phyloP scores from a whole-genome alignment of 2,329 filamentous ascomycete genomes.

The Teratosphaeria epicoccoides region DNA sequence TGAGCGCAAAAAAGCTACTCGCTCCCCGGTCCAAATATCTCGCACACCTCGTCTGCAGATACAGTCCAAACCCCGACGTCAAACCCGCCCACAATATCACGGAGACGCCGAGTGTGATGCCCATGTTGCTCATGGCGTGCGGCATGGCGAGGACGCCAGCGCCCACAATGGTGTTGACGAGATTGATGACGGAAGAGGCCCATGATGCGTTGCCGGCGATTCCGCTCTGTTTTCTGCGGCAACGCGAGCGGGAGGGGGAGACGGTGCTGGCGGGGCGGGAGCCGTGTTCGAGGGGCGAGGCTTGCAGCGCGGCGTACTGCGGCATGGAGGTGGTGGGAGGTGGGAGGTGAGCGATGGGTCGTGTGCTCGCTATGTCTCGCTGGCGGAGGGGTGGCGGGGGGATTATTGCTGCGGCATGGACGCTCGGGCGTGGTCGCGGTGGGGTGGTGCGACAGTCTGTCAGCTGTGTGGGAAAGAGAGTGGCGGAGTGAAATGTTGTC shows the following conservation, averaged over 20 bases:
- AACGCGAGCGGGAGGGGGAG: slow-evolving; percentile 38
- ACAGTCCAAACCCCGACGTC: slow-evolving; percentile 84
- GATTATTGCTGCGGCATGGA: not conserved
- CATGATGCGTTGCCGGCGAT: slow-evolving; percentile 68
- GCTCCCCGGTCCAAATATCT: slow-evolving; percentile 82
- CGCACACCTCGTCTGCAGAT: slow-evolving; percentile 86
- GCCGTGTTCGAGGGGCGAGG: slow-evolving; percentile 27
- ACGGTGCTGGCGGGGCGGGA: slow-evolving; percentile 28
- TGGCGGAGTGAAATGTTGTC: too few species aligned
- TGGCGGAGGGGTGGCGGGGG: not conserved
- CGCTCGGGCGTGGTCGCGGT: not conserved
- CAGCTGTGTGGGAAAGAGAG: too few species aligned
- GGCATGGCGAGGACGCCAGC: slow-evolving; percentile 93
- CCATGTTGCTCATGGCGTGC: slow-evolving; percentile 91
- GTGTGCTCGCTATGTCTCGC: not conserved
- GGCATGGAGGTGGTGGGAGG: slow-evolving; percentile 27
- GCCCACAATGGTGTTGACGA: slow-evolving; percentile 94
- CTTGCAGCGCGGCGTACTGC: slow-evolving; percentile 36
- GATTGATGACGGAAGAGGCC: slow-evolving; percentile 84
- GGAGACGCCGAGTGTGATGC: slow-evolving; percentile 70
- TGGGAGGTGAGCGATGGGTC: not conserved
- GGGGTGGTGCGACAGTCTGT: not conserved
- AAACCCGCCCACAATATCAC: slow-evolving; percentile 87
- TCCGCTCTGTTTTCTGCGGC: slow-evolving; percentile 59
- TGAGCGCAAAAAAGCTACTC: slow-evolving; percentile 91